A percentile compares a stretch with the other conserved stretches of the same genome.
phyloP scores from a whole-genome alignment of 108 stramenopile species.

The Schizochytrium sp. region DNA sequence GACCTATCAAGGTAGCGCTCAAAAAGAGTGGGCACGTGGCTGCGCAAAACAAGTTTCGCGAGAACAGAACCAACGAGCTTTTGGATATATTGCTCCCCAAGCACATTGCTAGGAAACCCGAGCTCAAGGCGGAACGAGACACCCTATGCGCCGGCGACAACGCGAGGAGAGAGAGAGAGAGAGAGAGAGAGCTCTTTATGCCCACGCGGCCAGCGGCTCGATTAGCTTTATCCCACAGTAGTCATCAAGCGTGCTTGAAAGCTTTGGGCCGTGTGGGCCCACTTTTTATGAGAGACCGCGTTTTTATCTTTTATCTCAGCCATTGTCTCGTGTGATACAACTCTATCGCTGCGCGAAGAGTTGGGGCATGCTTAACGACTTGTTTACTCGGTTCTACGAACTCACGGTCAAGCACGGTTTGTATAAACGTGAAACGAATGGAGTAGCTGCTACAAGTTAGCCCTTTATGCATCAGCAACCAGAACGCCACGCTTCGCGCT shows the following conservation, averaged over 20 bases:
- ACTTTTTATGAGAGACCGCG: not conserved
- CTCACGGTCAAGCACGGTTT: constrained; percentile 27
- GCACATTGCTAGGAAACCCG: not conserved
- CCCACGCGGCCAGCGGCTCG: not conserved
- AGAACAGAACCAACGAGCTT: not conserved
- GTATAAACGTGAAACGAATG: constrained; percentile 61
- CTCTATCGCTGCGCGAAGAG: constrained; percentile 32
- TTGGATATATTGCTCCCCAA: not conserved
- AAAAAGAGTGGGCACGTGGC: not conserved
- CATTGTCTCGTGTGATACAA: constrained; percentile 30
- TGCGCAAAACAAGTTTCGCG: not conserved
- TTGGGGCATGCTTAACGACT: constrained; percentile 47
- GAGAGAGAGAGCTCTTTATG: not conserved
- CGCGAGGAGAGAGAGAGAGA: not conserved
- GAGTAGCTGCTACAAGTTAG: not conserved
- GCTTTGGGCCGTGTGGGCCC: not conserved
- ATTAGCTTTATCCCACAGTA: not conserved
- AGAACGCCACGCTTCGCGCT: constrained; percentile 33
- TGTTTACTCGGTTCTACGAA: constrained; percentile 44
- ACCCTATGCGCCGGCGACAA: too few relatives aligned
- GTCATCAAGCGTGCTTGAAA: not conserved
- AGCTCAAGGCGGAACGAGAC: too few relatives aligned
- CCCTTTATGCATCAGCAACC: not conserved
- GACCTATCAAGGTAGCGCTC: not conserved
- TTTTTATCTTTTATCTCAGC: constrained; percentile 39